A percentile compares a stretch with the other conserved stretches of the same genome.
phyloP scores from a whole-genome alignment of 2,329 filamentous ascomycete species.

The Colletotrichum tabaci region DNA sequence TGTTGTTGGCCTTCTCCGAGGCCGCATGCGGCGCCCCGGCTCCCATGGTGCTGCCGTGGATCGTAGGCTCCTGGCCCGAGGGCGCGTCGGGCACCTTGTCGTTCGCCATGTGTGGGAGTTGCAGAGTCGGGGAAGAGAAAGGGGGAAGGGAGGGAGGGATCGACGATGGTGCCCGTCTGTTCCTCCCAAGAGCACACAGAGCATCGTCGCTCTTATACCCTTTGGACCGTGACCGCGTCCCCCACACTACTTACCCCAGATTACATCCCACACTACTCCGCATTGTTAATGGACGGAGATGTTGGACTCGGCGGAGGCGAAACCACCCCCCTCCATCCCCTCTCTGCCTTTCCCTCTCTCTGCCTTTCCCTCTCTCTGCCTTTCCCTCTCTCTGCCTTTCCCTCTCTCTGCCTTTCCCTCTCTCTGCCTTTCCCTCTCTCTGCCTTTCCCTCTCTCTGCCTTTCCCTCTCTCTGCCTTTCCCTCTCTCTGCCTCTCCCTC shows the following conservation, averaged over 20 bases:
- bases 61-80: conserved; percentile 1
- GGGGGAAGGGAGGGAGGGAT: not conserved
- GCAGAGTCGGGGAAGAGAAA: not conserved
- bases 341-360: too few species aligned
- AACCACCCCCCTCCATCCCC: too few species aligned
- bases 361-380: too few species aligned
- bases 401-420: too few species aligned
- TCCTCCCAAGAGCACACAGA: not conserved
- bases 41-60: conserved; percentile 12
- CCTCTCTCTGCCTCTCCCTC: too few species aligned
- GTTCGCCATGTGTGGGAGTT: conserved; percentile 17
- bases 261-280: conserved; percentile 15
- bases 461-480: too few species aligned
- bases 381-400: too few species aligned
- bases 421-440: too few species aligned
- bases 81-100: not conserved
- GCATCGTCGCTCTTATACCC: conserved; percentile 12
- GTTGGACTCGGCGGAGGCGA: not conserved
- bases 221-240: not conserved
- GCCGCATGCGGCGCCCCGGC: conserved; percentile 3
- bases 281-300: conserved; percentile 3
- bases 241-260: conserved; percentile 24
- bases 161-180: not conserved
- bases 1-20: conserved; percentile 8
- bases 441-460: too few species aligned